Evolutionary conservation across 2,329 filamentous ascomycete genomes (phyloP), one percentile per base, ranked within the genome.

Genomic region (Penicillium paneum): DNA sequence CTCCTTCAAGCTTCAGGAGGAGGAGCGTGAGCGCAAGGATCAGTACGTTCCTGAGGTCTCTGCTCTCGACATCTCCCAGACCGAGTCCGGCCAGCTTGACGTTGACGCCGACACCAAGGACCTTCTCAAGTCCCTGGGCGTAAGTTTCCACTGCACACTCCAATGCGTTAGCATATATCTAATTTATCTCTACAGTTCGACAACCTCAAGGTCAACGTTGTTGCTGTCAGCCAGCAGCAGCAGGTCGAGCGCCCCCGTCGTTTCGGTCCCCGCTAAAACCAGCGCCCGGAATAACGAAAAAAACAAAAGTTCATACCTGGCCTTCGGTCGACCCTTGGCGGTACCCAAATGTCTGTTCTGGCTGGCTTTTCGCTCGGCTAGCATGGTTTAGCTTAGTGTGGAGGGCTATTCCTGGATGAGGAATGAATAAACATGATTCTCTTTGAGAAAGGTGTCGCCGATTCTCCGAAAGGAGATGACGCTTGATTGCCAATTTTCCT

Each of bases 1-100:
- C 82, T 99, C 95, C 80, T 99, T 99, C 92, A 99, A 99, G 87
- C 90, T 99, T 60, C 94, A 99, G 83, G 94, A 99, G 84, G 94
- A 99, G 85, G 94, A 99, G 88, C 91, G 94, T 86, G 94, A 99
- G 84, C 89, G 94, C 79, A 99, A 99, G 90, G 94, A 99, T 84
- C 94, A 99, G 85, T 99, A 97, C 84, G 94, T 99, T 67, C 94
- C 94, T 75, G 94, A 99, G 83, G 85, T 99, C 71, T 99, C 95
- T 59, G 94, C 94, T 75, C 89, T 99, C 77, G 94, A 99, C 85
- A 96, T 97, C 83, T 87, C 88, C 75, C 91, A 96, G 85, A 86
- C 85, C 77, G 94, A 97, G 83, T 88, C 82, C 75, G 94, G 94
- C 74, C 88, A 92, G 79, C 85, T 99, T 72, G 93, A 97, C 71